Base-by-base conservation (phyloP, 73 alveolate species). In the Uronychia binucleata region DNA sequence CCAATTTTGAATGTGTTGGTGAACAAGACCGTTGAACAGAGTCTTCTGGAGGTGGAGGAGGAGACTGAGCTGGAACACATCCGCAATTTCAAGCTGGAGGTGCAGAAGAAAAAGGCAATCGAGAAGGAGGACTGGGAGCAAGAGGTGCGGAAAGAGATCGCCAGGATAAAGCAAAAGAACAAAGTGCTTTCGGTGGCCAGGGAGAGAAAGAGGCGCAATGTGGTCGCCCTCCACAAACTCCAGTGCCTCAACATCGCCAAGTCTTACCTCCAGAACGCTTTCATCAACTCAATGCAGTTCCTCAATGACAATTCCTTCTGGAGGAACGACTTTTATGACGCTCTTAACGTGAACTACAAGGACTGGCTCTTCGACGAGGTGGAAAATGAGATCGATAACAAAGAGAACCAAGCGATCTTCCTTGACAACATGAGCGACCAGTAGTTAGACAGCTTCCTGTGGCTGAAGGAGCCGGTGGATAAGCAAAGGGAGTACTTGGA, bases 1-100 rank as follows among this genome's bases (percentile, higher is more conserved):
- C 99, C 99, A 1, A 98, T 98, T 34, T 83, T 98, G 83, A 96
- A 98, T 86, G 99, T 98, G 14, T 85, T 98, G 0, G 93, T 96
- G 33, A 94, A 91, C 57, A 98, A 98, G 90, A 94, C 99, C 34
- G 86, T 98, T 25, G 99, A 98, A 85, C 93, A 95, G 81, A 98
- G 98, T 57, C 81, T 95, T 58, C 93, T 98, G 88, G 99, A 98
- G 88, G 98, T 97, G 25, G 98, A 97, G 58, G 98, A 98, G 83
- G 99, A 98, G 75, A 93, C 94, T 77, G 99, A 98, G 88, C 85
- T 97, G 30, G 90, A 92, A 82, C 95, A 92, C 59, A 96, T 98
- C 89, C 84, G 92, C 76, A 90, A 93, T 83, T 98, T 94, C 91
- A 98, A 97, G 87, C 90, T 88, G 76, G 98, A 95, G 57, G 91